phyloP scores from a whole-genome alignment of 2,329 filamentous ascomycete genomes.

The Microsporum audouinii region DNA sequence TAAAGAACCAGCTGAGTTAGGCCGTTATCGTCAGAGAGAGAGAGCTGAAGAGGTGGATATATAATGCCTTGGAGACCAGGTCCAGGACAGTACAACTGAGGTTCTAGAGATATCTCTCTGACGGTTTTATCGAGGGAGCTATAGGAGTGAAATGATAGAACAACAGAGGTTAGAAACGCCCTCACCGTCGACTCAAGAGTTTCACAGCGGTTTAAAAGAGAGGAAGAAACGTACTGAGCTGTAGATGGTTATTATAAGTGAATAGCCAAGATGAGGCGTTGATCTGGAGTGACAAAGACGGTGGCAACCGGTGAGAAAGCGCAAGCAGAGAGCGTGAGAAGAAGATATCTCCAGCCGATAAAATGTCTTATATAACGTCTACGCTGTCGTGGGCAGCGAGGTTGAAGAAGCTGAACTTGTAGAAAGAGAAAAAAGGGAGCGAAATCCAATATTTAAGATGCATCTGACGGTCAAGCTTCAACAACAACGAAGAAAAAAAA shows the following conservation, averaged over 20 bases:
- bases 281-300: neutral
- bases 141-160: neutral
- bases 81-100: neutral
- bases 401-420: neutral
- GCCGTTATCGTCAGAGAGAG: conserved; percentile 15
- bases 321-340: neutral
- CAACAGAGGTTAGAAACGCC: neutral
- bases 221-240: neutral
- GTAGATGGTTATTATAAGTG: neutral
- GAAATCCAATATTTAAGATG: neutral
- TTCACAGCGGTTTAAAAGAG: neutral
- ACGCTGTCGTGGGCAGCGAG: neutral
- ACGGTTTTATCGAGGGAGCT: neutral
- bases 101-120: neutral
- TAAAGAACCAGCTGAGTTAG: conserved; percentile 36
- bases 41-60: neutral
- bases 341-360: neutral
- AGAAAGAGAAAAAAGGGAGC: neutral
- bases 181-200: neutral
- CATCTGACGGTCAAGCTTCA: neutral
- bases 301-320: neutral
- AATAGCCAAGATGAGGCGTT: neutral
- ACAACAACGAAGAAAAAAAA: neutral
- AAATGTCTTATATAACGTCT: neutral
- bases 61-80: neutral